These are phyloP conservation scores for Adansonia digitata DNA, from an alignment of 345 rosid species.

Conservation along the genomic window DNA sequence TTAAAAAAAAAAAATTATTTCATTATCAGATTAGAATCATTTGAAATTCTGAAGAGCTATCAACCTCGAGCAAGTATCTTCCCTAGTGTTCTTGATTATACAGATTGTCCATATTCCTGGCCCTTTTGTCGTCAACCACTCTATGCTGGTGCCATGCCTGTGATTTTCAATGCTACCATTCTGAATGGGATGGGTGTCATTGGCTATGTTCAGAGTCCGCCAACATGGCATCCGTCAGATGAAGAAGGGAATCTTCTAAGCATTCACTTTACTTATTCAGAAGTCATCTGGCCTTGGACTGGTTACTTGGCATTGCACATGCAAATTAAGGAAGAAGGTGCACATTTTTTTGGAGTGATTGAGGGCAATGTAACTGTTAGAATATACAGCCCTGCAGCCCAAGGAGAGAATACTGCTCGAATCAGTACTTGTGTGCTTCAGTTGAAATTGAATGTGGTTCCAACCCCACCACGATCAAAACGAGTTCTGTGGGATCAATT, in stretches of 20 bases:
- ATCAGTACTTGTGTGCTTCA: constrained; percentile 73
- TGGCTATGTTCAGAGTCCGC: constrained; percentile 75
- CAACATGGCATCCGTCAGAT: constrained; percentile 81
- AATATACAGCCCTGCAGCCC: constrained; percentile 72
- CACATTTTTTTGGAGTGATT: constrained; percentile 71
- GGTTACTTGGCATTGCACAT: constrained; percentile 92
- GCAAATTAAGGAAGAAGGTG: constrained; percentile 98
- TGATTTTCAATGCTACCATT: constrained; percentile 84
- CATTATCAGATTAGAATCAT: constrained; percentile 90
- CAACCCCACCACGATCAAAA: constrained; percentile 84
- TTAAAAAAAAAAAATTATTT: no score
- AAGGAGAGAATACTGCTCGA: constrained; percentile 56
- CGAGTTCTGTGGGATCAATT: constrained; percentile 96
- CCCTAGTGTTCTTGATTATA: constrained; percentile 78
- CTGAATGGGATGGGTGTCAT: constrained; percentile 96
- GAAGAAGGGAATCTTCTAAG: constrained; percentile 89
- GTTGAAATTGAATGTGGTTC: constrained; percentile 75
- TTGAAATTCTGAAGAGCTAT: constrained; percentile 86
- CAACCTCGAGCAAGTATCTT: constrained; percentile 92
- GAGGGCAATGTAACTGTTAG: constrained; percentile 76
- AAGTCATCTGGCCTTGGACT: constrained; percentile 98
- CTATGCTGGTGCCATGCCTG: constrained; percentile 95
- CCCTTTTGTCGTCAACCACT: constrained; percentile 97
- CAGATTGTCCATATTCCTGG: constrained; percentile 96
- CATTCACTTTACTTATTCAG: constrained; percentile 78